Percentiles rank a stretch among this genome's conserved stretches.
These are phyloP conservation scores for Vigna radiata DNA, from an alignment of 306 rosid genomes.

Conservation along the genomic window DNA sequence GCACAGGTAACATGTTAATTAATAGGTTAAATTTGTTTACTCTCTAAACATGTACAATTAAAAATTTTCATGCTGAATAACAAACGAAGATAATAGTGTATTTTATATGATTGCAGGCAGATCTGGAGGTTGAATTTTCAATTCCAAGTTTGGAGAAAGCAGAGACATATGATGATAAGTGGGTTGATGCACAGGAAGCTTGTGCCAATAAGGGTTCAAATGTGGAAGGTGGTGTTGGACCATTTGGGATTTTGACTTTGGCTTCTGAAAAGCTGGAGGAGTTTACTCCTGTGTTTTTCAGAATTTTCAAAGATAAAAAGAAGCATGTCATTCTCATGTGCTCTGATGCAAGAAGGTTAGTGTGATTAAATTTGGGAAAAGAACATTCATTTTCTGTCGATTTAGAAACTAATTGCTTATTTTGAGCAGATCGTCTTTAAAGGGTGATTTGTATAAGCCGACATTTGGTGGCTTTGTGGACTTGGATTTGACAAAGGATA, in stretches of 20 bases:
- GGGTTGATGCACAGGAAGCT: constrained; percentile 67
- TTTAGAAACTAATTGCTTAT: background rate
- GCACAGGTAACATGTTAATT: constrained; percentile 57
- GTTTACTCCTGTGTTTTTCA: constrained; percentile 88
- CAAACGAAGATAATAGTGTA: background rate
- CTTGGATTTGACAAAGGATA: constrained; percentile 56
- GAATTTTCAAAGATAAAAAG: constrained; percentile 65
- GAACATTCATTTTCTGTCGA: background rate
- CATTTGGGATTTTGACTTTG: constrained; percentile 85
- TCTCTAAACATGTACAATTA: too few relatives aligned
- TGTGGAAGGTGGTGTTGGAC: constrained; percentile 77
- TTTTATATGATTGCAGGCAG: constrained; percentile 57
- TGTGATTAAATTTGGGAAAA: background rate
- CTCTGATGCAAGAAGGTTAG: constrained; percentile 83
- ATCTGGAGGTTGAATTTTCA: constrained; percentile 78
- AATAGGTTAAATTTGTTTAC: too few relatives aligned
- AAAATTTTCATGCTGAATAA: too few relatives aligned
- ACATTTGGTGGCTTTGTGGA: constrained; percentile 87
- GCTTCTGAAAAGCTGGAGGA: constrained; percentile 72
- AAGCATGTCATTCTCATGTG: constrained; percentile 78
- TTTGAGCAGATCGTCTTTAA: constrained; percentile 65
- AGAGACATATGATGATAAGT: constrained; percentile 70
- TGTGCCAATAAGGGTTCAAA: constrained; percentile 68
- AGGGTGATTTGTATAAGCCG: constrained; percentile 59
- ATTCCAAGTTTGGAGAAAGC: constrained; percentile 73